Evolutionary conservation across 768 basidiomycete genomes (phyloP).

Genomic region (Suillus subalutaceus): DNA sequence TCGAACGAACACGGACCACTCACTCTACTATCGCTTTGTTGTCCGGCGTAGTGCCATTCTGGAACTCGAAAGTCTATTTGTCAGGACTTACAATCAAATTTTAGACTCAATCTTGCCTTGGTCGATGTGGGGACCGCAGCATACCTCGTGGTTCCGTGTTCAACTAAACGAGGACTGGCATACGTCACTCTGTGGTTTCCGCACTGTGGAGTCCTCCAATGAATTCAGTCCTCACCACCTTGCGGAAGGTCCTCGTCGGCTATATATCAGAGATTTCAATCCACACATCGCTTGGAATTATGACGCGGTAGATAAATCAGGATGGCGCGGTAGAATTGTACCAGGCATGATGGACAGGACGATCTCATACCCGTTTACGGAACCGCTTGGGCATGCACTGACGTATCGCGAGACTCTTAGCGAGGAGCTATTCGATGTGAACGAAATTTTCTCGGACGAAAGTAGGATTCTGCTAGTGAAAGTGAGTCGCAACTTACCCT

Average conservation of each 20-base stretch:
- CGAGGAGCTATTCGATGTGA: conserved; percentile 49
- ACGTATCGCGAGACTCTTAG: conserved; percentile 56
- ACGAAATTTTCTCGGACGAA: conserved; percentile 63
- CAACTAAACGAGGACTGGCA: conserved; percentile 56
- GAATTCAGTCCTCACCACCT: conserved; percentile 3
- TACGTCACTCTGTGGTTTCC: conserved; percentile 53
- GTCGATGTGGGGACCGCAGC: conserved; percentile 53
- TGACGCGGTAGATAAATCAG: conserved; percentile 1
- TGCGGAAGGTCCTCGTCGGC: conserved; percentile 8
- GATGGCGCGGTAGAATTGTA: conserved; percentile 28
- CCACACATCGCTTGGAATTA: conserved; percentile 20
- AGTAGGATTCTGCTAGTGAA: conserved; percentile 50
- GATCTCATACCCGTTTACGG: conserved; percentile 44
- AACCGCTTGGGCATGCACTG: conserved; percentile 50
- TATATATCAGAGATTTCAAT: conserved; percentile 43
- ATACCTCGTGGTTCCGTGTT: conserved; percentile 58
- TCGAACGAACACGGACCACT: conserved; percentile 33
- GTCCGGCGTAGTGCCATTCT: conserved; percentile 47
- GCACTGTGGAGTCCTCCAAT: conserved; percentile 47
- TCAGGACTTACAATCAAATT: neutral
- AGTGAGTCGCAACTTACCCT: conserved; percentile 28
- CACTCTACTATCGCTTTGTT: conserved; percentile 55
- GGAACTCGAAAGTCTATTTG: conserved; percentile 13
- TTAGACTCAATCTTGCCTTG: conserved; percentile 37
- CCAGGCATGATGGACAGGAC: conserved; percentile 22